Percentiles rank a stretch among this genome's conserved stretches.
phyloP scores from a whole-genome alignment of 2,329 filamentous ascomycete genomes.

The Ceratocystis papillata region DNA sequence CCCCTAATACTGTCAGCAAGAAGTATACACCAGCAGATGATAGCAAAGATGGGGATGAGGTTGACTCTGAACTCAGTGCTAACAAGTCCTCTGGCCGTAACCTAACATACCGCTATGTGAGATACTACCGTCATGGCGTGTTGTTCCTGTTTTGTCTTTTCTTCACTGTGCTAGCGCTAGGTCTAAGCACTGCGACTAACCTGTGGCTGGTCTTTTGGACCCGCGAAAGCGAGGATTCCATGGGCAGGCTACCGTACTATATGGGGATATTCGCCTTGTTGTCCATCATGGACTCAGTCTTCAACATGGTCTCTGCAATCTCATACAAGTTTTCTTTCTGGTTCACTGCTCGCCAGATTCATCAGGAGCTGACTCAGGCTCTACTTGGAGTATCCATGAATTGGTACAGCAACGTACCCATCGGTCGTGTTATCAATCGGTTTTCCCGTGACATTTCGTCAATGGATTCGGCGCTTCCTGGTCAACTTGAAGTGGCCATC shows the following conservation, averaged over 20 bases:
- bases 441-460: slow-evolving; percentile 49
- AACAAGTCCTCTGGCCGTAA: slow-evolving; percentile 23
- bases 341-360: slow-evolving; percentile 44
- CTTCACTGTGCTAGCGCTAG: slow-evolving; percentile 18
- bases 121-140: slow-evolving; percentile 29
- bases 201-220: slow-evolving; percentile 43
- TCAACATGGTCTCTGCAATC: slow-evolving; percentile 36
- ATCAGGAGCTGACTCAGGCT: slow-evolving; percentile 42
- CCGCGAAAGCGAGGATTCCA: slow-evolving; percentile 30
- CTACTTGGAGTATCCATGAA: slow-evolving; percentile 45
- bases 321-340: slow-evolving; percentile 46
- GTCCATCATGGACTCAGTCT: slow-evolving; percentile 36
- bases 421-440: slow-evolving; percentile 44
- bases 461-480: slow-evolving; percentile 40
- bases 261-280: slow-evolving; percentile 43
- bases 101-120: slow-evolving; percentile 35
- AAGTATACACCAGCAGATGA: not conserved
- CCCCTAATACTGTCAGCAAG: not conserved
- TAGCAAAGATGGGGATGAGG: slow-evolving; percentile 18
- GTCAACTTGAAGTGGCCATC: slow-evolving; percentile 37
- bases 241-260: slow-evolving; percentile 41
- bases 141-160: slow-evolving; percentile 15
- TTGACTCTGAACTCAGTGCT: slow-evolving; percentile 24
- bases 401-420: slow-evolving; percentile 46
- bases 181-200: slow-evolving; percentile 21